Evolutionary conservation across 305 asterid species (phyloP).

Genomic region (Euphrasia arctica): DNA sequence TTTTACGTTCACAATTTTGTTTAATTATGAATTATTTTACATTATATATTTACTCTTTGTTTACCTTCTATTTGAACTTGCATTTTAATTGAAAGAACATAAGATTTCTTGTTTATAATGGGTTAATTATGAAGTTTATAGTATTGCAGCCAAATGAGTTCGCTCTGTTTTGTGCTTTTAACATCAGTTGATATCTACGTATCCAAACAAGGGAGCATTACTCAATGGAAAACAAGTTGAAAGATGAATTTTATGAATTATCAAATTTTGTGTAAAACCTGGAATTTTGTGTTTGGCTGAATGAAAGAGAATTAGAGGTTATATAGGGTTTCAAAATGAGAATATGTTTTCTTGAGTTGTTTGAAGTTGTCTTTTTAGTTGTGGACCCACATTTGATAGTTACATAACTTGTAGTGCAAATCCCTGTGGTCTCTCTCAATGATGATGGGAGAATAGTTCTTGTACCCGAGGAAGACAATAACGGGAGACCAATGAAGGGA

Average conservation of each 20-base stretch:
- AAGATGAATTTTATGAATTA: no score
- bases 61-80: background rate
- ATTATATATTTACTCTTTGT: background rate
- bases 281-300: no score
- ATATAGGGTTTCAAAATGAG: no score
- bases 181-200: background rate
- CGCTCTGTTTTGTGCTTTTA: conserved; percentile 3
- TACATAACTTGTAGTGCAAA: conserved; percentile 58
- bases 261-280: no score
- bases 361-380: no score
- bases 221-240: background rate
- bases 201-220: background rate
- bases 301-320: no score
- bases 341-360: no score
- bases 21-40: background rate
- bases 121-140: conserved; percentile 6
- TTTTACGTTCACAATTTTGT: background rate
- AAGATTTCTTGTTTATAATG: conserved; percentile 1
- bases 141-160: conserved; percentile 4
- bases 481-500: conserved; percentile 39
- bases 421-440: conserved; percentile 71
- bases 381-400: no score
- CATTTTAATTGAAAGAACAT: background rate
- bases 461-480: conserved; percentile 45
- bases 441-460: conserved; percentile 83